Conservation (phyloP, 768 basidiomycete species). For the Zangia roseola region DNA sequence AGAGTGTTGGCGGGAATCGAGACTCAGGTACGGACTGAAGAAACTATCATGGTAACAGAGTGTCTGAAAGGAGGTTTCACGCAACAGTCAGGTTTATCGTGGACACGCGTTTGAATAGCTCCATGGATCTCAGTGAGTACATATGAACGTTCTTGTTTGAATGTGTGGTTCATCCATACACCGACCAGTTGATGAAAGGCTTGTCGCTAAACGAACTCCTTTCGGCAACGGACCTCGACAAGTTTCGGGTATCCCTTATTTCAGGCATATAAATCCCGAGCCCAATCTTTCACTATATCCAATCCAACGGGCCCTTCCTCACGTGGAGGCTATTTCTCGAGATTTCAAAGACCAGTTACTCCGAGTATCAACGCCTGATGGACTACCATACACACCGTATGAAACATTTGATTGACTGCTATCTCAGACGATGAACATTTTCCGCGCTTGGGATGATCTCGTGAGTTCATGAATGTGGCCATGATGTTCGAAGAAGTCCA, state of each 20-base stretch:
- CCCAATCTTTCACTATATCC: slow-evolving; percentile 97
- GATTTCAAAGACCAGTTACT: slow-evolving; percentile 97
- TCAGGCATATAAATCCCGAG: slow-evolving; percentile 92
- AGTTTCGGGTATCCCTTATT: slow-evolving; percentile 89
- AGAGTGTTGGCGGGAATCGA: slow-evolving; percentile 92
- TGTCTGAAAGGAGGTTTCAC: slow-evolving; percentile 90
- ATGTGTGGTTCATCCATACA: background rate
- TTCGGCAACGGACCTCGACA: slow-evolving; percentile 93
- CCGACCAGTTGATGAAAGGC: slow-evolving; percentile 87
- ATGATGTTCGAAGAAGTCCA: slow-evolving; percentile 94
- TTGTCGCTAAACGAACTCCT: slow-evolving; percentile 96
- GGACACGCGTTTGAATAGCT: slow-evolving; percentile 94
- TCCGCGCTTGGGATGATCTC: slow-evolving; percentile 84
- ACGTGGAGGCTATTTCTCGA: slow-evolving; percentile 96
- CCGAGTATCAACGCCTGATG: slow-evolving; percentile 85
- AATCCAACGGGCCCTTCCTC: slow-evolving; percentile 90
- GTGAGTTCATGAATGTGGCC: slow-evolving; percentile 93
- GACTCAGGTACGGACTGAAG: slow-evolving; percentile 85
- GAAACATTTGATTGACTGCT: slow-evolving; percentile 90
- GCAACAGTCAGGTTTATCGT: slow-evolving; percentile 98
- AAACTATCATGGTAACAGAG: slow-evolving; percentile 91
- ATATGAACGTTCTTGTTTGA: background rate
- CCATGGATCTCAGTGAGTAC: slow-evolving; percentile 76
- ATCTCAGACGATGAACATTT: slow-evolving; percentile 69
- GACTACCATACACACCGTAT: slow-evolving; percentile 92